Evolutionary conservation across 169 alveolate genomes (phyloP).

Genomic region (Neospora caninum): DNA sequence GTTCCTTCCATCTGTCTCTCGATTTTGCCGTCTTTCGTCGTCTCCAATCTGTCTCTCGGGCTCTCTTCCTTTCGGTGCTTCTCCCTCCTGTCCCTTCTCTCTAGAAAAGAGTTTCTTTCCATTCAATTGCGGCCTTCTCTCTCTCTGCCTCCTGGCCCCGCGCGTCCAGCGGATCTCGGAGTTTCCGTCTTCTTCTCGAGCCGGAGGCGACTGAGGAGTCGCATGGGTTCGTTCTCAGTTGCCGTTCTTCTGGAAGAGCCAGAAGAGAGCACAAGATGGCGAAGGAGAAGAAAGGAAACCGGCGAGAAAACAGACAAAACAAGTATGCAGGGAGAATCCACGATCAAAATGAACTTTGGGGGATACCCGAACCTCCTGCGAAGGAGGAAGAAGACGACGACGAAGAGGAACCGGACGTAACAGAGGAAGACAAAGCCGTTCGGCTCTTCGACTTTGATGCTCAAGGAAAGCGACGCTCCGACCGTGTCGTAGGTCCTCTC

Average conservation of each 20-base stretch:
- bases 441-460: constrained; percentile 64
- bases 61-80: too few relatives aligned
- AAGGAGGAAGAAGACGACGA: constrained; percentile 17
- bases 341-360: neutral
- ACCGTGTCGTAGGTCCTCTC: constrained; percentile 2
- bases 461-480: constrained; percentile 25
- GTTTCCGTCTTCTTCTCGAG: too few relatives aligned
- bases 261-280: neutral
- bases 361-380: neutral
- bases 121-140: neutral
- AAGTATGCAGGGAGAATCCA: neutral
- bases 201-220: neutral
- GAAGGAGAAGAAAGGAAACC: neutral
- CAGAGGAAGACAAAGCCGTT: constrained; percentile 49
- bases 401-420: constrained; percentile 34
- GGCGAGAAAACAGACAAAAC: neutral
- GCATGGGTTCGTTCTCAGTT: neutral
- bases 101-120: neutral
- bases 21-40: too few relatives aligned
- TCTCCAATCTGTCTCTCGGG: too few relatives aligned
- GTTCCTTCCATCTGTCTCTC: too few relatives aligned
- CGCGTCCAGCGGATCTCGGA: too few relatives aligned
- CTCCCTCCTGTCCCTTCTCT: too few relatives aligned
- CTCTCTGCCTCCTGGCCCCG: too few relatives aligned
- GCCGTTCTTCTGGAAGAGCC: neutral